Conservation (phyloP, 2,329 filamentous ascomycete genomes). For the Trichoderma asperellum region DNA sequence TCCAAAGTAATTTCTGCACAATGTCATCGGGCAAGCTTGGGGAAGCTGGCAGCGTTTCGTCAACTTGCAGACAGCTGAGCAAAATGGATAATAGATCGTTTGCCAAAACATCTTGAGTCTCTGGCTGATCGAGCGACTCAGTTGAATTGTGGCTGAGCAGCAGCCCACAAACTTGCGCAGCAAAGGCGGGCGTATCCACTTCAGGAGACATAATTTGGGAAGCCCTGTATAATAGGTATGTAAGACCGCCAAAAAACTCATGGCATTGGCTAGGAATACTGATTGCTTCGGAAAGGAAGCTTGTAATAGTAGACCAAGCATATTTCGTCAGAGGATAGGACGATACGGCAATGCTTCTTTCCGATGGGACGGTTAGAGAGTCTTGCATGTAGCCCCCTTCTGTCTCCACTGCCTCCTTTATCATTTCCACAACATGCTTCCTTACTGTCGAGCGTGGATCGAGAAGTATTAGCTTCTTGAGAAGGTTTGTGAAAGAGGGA, state of each 20-base stretch:
- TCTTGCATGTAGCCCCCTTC: conserved; percentile 24
- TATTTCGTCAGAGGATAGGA: conserved; percentile 33
- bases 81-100: conserved; percentile 40
- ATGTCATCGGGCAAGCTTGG: conserved; percentile 37
- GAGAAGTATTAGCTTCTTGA: conserved; percentile 37
- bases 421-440: conserved; percentile 40
- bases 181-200: conserved; percentile 39
- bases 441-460: conserved; percentile 38
- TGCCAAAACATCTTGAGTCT: conserved; percentile 38
- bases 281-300: conserved; percentile 42
- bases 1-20: conserved; percentile 57
- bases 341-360: background rate
- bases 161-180: conserved; percentile 38
- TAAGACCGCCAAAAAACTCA: conserved; percentile 51
- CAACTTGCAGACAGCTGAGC: conserved; percentile 39
- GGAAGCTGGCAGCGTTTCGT: conserved; percentile 36
- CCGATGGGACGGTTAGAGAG: background rate
- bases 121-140: conserved; percentile 44
- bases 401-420: conserved; percentile 37
- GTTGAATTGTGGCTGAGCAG: conserved; percentile 47
- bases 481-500: conserved; percentile 33
- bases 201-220: conserved; percentile 35
- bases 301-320: conserved; percentile 41
- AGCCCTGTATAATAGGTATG: conserved; percentile 47
- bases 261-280: conserved; percentile 45